These are phyloP conservation scores for Aspergillus sp. DNA, from an alignment of 2,329 filamentous ascomycete species.

Conservation along the genomic window DNA sequence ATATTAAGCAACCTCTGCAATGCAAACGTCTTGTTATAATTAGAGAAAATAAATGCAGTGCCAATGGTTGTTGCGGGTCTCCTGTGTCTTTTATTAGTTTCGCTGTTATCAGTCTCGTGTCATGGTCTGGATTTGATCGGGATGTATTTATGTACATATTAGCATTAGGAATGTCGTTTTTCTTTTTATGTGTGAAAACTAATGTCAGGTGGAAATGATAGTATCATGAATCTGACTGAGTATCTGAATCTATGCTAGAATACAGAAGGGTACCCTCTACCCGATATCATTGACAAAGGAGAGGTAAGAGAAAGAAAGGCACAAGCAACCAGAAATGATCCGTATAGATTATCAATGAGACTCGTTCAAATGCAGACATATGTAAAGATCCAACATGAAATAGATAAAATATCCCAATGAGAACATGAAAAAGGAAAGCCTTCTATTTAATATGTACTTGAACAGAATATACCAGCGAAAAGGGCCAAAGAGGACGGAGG, in stretches of 20 bases:
- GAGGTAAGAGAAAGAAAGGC: not conserved
- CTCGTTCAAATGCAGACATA: not conserved
- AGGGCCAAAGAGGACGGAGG: not conserved
- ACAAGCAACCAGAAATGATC: not conserved
- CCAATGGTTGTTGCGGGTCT: slow-evolving; percentile 2
- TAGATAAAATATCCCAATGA: not conserved
- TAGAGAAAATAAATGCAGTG: slow-evolving; percentile 6
- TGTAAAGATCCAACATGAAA: not conserved
- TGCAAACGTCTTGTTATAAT: not conserved
- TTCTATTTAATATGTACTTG: slow-evolving; percentile 9
- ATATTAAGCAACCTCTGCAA: slow-evolving; percentile 25
- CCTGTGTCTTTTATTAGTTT: slow-evolving; percentile 21
- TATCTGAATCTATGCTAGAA: slow-evolving; percentile 14
- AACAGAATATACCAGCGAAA: not conserved
- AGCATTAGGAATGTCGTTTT: slow-evolving; percentile 36
- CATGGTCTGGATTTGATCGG: slow-evolving; percentile 23
- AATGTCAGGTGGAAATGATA: not conserved
- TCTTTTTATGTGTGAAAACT: not conserved
- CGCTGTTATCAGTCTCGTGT: slow-evolving; percentile 20
- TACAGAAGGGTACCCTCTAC: slow-evolving; percentile 12
- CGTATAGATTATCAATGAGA: not conserved
- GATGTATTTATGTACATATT: slow-evolving; percentile 40
- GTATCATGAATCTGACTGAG: not conserved
- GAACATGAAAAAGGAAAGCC: not conserved
- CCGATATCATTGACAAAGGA: slow-evolving; percentile 10